phyloP scores from a whole-genome alignment of 2,329 filamentous ascomycete genomes.

The Elsinoe perseae region DNA sequence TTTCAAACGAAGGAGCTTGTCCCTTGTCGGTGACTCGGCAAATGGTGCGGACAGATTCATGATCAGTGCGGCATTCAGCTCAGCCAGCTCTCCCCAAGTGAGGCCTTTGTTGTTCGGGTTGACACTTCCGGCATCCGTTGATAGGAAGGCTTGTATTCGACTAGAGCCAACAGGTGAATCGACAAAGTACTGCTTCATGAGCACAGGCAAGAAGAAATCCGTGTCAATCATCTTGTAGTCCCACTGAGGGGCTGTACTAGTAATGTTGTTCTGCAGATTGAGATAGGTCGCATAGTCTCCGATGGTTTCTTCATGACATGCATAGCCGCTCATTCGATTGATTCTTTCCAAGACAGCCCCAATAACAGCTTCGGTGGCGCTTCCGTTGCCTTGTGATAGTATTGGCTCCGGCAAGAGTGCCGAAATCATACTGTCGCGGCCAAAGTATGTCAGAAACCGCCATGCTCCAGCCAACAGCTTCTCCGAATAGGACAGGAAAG shows the following conservation, averaged over 20 bases:
- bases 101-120: slow-evolving; percentile 45
- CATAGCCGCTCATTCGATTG: slow-evolving; percentile 52
- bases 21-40: slow-evolving; percentile 33
- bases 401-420: slow-evolving; percentile 51
- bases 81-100: slow-evolving; percentile 47
- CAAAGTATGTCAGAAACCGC: slow-evolving; percentile 61
- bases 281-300: slow-evolving; percentile 57
- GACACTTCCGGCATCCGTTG: slow-evolving; percentile 39
- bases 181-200: slow-evolving; percentile 53
- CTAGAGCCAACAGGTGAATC: slow-evolving; percentile 36
- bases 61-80: slow-evolving; percentile 50
- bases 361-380: slow-evolving; percentile 55
- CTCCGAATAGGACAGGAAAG: slow-evolving; percentile 56
- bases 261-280: slow-evolving; percentile 47
- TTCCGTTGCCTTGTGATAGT: slow-evolving; percentile 47
- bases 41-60: slow-evolving; percentile 51
- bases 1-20: slow-evolving; percentile 54
- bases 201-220: slow-evolving; percentile 52
- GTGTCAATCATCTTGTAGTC: slow-evolving; percentile 47
- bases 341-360: slow-evolving; percentile 54
- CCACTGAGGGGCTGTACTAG: slow-evolving; percentile 47
- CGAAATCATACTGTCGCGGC: slow-evolving; percentile 57
- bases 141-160: slow-evolving; percentile 33
- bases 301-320: slow-evolving; percentile 59
- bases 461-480: slow-evolving; percentile 59